Base-by-base conservation (phyloP, 805 yeast species). In the Schizosaccharomyces pombe region DNA sequence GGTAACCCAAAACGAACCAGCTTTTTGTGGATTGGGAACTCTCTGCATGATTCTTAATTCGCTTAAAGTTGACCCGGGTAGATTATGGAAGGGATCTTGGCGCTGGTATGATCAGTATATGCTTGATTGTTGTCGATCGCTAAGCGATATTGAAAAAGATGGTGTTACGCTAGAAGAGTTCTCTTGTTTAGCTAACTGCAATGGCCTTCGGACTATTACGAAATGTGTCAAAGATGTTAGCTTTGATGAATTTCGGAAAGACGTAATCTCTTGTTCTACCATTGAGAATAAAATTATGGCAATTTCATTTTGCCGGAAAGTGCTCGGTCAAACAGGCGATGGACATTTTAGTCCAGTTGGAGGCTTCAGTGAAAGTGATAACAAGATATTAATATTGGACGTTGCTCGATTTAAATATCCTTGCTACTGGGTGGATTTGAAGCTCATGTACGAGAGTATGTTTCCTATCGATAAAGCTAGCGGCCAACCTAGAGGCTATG, bases 51-150 rank as follows among this genome's bases (percentile, higher is more conserved):
- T 52, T 9, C 30, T 52, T 19, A 52, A 52, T 29, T 32, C 54
- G 8, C 22, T 52, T 8, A 33, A 37, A 19, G 47, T 52, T n/a
- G 54, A 52, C 47, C 54, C 54, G 3, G 47, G 47, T 12, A 28
- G 47, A 22, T 12, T 31, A 14, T 52, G 54, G 54, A 52, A 52
- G 34, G 54, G 54, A 9, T n/a, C 47, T 6, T 52, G 54, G 54
- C 54, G 54, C 26, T 52, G 54, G 54, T 52, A 34, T 39, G 54
- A 52, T 12, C 54, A 52, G 26, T n/a, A 52, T 12, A 52, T 52
- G 54, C 31, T 52, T 12, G 47, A 37, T 52, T 52, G 54, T 11
- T 52, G 54, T 33, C 54, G 54, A n/a, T 28, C 47, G 28, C 28
- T 52, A 24, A 34, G 4, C 12, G 28, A 52, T 19, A 52, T 52